Evolutionary conservation across 2,329 filamentous ascomycete genomes (phyloP).

Genomic region (Blumeria hordei): DNA sequence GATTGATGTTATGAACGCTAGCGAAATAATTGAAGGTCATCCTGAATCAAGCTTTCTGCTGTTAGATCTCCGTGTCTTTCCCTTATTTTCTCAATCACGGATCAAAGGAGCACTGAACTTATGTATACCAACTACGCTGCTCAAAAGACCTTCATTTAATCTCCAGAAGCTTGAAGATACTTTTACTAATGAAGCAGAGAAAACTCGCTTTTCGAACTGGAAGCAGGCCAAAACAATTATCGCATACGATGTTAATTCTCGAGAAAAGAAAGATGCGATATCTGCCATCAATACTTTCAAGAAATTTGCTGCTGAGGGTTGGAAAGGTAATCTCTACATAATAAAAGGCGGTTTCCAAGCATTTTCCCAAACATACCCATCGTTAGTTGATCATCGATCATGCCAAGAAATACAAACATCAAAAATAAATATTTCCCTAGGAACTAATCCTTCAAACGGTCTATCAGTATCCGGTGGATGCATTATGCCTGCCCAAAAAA

Average conservation of each 20-base stretch:
- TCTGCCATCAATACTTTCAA: constrained; percentile 71
- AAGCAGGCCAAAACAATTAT: constrained; percentile 49
- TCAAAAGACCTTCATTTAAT: constrained; percentile 80
- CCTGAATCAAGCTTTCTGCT: constrained; percentile 27
- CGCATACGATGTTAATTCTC: constrained; percentile 63
- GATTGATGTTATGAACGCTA: constrained; percentile 29
- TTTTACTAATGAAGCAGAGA: constrained; percentile 48
- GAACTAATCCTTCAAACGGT: constrained; percentile 24
- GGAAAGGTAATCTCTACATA: constrained; percentile 47
- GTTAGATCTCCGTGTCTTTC: constrained; percentile 67
- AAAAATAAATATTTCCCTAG: constrained; percentile 26
- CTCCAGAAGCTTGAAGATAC: constrained; percentile 70
- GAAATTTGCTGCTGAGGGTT: constrained; percentile 76
- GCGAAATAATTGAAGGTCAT: constrained; percentile 26
- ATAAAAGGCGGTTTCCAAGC: constrained; percentile 60
- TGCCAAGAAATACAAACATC: constrained; percentile 15
- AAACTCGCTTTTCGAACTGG: constrained; percentile 56
- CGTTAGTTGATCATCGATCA: constrained; percentile 31
- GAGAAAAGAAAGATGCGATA: constrained; percentile 55
- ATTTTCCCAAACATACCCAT: constrained; percentile 43
- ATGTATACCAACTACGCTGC: constrained; percentile 79
- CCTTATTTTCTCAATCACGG: constrained; percentile 52
- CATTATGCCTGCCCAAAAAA: constrained; percentile 44
- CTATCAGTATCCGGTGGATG: constrained; percentile 78
- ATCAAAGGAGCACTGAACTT: constrained; percentile 69